phyloP scores from a whole-genome alignment of 2,329 filamentous ascomycete genomes.

The Ceratocystis eucalypticola region DNA sequence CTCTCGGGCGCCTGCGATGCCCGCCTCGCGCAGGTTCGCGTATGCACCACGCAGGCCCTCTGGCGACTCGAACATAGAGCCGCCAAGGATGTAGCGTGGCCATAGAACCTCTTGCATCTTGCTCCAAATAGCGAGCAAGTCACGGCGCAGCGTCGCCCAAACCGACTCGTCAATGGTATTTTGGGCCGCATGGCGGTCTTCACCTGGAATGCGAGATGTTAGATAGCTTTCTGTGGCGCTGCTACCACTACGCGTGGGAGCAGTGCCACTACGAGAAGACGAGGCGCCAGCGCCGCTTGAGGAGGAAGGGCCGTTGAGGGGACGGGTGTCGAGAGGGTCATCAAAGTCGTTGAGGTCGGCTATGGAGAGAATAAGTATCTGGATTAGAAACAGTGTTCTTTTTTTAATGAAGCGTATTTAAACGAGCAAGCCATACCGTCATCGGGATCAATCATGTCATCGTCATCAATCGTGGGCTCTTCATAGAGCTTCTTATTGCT shows the following conservation, averaged over 20 bases:
- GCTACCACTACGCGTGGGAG: conserved; percentile 25
- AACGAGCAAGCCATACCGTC: conserved; percentile 43
- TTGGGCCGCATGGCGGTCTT: conserved; percentile 75
- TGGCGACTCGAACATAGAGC: conserved; percentile 47
- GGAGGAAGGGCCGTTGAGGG: conserved; percentile 52
- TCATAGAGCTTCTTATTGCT: conserved; percentile 17
- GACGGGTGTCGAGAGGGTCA: conserved; percentile 67
- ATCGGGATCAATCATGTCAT: conserved; percentile 66
- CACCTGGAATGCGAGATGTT: conserved; percentile 78
- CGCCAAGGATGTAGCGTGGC: conserved; percentile 78
- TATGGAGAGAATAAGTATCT: conserved; percentile 26
- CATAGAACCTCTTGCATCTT: conserved; percentile 97
- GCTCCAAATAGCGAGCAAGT: conserved; percentile 86
- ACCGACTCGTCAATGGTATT: conserved; percentile 96
- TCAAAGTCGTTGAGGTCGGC: conserved; percentile 87
- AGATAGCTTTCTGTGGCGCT: conserved; percentile 63
- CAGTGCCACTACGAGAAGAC: neutral
- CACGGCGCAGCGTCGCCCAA: conserved; percentile 90
- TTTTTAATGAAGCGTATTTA: neutral
- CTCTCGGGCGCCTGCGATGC: conserved; percentile 45
- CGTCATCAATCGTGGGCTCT: conserved; percentile 41
- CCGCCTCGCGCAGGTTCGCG: conserved; percentile 45
- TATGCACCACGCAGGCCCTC: conserved; percentile 46
- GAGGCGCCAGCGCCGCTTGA: conserved; percentile 31
- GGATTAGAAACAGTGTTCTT: neutral